Conservation (phyloP, 371 early-diverging fungal species). For the Lichtheimia hyalospora region DNA sequence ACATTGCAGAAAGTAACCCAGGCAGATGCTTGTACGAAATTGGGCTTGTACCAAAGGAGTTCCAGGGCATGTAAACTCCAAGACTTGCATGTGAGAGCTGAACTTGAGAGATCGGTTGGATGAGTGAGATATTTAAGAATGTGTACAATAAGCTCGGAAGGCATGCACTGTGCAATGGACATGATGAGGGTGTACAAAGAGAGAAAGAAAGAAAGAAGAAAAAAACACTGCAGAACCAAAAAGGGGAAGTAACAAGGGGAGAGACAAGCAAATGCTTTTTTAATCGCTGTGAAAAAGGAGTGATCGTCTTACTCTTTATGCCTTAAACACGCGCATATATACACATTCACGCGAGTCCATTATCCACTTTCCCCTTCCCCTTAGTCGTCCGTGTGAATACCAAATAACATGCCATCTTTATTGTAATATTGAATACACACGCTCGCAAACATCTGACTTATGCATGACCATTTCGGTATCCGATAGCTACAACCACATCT, state of each 20-base stretch:
- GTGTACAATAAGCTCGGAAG: slow-evolving; percentile 48
- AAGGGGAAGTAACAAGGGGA: slow-evolving; percentile 5
- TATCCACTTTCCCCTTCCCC: not conserved
- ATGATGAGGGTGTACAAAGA: slow-evolving; percentile 9
- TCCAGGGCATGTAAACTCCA: slow-evolving; percentile 53
- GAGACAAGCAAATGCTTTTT: slow-evolving; percentile 7
- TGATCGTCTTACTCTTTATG: too few species aligned
- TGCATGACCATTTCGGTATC: not conserved
- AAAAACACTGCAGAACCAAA: slow-evolving; percentile 4
- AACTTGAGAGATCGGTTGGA: slow-evolving; percentile 34
- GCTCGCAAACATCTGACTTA: not conserved
- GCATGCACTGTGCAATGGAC: slow-evolving; percentile 28
- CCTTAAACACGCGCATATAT: too few species aligned
- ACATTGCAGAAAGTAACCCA: slow-evolving; percentile 30
- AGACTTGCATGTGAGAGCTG: slow-evolving; percentile 43
- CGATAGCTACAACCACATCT: not conserved
- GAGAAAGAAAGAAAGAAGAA: slow-evolving; percentile 11
- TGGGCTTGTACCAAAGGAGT: slow-evolving; percentile 53
- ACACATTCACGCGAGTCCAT: not conserved
- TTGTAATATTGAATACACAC: not conserved
- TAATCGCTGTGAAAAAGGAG: not conserved
- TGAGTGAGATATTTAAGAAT: slow-evolving; percentile 45
- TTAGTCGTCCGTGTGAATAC: not conserved
- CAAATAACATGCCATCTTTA: not conserved
- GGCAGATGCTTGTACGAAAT: slow-evolving; percentile 25